Percentiles rank a stretch among this genome's conserved stretches.
Evolutionary conservation across 1,284 basidiomycete species (phyloP).

Genomic region (Ustilago bromivora): DNA sequence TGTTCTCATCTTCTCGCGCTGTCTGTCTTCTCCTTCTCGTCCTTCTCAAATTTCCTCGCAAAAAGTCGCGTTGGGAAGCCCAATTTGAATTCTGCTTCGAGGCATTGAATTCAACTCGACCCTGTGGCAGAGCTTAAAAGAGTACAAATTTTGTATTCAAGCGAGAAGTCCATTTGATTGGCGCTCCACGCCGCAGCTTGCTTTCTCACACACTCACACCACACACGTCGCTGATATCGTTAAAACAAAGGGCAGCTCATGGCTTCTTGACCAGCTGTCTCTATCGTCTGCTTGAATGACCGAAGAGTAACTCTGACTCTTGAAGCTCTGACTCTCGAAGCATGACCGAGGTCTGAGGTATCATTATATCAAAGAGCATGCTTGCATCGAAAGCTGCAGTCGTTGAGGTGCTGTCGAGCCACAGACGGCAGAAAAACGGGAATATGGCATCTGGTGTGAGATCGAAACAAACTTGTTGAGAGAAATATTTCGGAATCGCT

Average conservation of each 20-base stretch:
- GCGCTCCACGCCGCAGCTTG: constrained; percentile 18
- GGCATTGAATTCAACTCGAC: constrained; percentile 1
- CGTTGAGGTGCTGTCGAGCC: no score
- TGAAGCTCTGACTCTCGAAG: no score
- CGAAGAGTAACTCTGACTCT: no score
- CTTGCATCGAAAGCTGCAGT: no score
- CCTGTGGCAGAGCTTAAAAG: not conserved
- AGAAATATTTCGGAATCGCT: constrained; percentile 1
- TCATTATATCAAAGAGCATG: no score
- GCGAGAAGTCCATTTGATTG: constrained; percentile 10
- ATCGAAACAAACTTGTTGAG: not conserved
- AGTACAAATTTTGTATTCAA: constrained; percentile 4
- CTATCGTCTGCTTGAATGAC: not conserved
- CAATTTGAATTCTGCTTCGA: not conserved
- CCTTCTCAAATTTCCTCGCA: constrained; percentile 4
- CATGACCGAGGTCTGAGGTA: no score
- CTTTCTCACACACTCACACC: constrained; percentile 1
- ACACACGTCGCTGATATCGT: constrained; percentile 6
- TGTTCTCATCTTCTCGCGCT: constrained; percentile 16
- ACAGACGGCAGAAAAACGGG: no score
- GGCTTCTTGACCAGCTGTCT: not conserved
- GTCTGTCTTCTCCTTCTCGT: not conserved
- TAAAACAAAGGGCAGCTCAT: constrained; percentile 4
- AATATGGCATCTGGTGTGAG: constrained; percentile 1
- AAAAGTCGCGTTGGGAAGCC: constrained; percentile 8